A percentile compares a stretch with the other conserved stretches of the same genome.
phyloP scores from a whole-genome alignment of 2,329 filamentous ascomycete species.

The Sordariomycetes sp. region DNA sequence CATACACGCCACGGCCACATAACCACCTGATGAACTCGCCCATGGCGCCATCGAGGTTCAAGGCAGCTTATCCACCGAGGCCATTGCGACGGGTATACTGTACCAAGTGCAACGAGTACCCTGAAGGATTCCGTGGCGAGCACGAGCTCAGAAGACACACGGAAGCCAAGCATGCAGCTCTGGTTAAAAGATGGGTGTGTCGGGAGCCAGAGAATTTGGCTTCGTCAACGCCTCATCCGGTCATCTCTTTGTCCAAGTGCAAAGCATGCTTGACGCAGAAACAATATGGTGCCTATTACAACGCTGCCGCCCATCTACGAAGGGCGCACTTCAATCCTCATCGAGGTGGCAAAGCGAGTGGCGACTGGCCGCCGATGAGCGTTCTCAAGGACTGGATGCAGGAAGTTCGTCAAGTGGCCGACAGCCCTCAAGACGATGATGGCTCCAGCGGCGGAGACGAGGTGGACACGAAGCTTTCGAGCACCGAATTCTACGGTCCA shows the following conservation, averaged over 20 bases:
- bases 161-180: constrained; percentile 45
- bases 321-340: constrained; percentile 49
- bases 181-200: constrained; percentile 48
- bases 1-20: constrained; percentile 25
- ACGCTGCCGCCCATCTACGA: constrained; percentile 48
- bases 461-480: constrained; percentile 22
- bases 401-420: constrained; percentile 43
- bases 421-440: constrained; percentile 30
- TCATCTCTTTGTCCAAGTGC: constrained; percentile 43
- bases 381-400: constrained; percentile 53
- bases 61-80: constrained; percentile 38
- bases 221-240: constrained; percentile 31
- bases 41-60: constrained; percentile 22
- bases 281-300: constrained; percentile 50
- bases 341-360: constrained; percentile 45
- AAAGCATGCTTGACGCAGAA: constrained; percentile 49
- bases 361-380: constrained; percentile 50
- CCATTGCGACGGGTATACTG: constrained; percentile 69
- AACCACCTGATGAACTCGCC: constrained; percentile 33
- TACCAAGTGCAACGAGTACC: constrained; percentile 68
- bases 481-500: constrained; percentile 3
- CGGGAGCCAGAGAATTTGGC: constrained; percentile 34
- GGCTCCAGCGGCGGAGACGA: constrained; percentile 42
- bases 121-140: constrained; percentile 81
- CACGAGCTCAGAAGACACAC: constrained; percentile 71